phyloP scores from a whole-genome alignment of 2,329 filamentous ascomycete genomes.

The Ceratocystis albifundus region DNA sequence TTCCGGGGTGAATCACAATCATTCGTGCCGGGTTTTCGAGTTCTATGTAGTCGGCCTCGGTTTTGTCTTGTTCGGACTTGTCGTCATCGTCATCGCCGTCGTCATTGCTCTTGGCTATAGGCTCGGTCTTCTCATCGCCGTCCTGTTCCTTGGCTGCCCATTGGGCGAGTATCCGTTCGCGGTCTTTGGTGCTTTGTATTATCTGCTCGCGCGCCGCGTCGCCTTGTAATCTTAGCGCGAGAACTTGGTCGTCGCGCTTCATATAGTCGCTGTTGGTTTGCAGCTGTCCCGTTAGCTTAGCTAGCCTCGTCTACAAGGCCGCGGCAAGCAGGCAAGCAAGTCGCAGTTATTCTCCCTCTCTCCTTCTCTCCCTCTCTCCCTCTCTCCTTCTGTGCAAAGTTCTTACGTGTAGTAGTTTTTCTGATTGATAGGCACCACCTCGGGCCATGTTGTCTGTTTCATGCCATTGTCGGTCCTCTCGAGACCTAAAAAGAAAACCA shows the following conservation, averaged over 20 bases:
- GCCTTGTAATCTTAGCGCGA: conserved; percentile 75
- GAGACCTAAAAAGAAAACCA: conserved; percentile 52
- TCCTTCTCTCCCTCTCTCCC: no score
- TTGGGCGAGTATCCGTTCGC: conserved; percentile 65
- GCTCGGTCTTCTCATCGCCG: not conserved
- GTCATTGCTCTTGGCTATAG: conserved; percentile 31
- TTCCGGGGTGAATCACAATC: conserved; percentile 89
- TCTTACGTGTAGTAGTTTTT: conserved; percentile 96
- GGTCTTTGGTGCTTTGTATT: conserved; percentile 75
- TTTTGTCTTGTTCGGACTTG: conserved; percentile 40
- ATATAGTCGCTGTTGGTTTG: conserved; percentile 65
- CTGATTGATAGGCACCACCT: conserved; percentile 88
- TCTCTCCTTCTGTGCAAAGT: not conserved
- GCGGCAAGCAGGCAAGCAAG: not conserved
- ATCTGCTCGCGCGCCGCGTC: conserved; percentile 77
- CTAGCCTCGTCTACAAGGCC: conserved; percentile 20
- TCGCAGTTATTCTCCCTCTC: not conserved
- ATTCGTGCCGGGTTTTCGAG: conserved; percentile 72
- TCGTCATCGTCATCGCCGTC: conserved; percentile 34
- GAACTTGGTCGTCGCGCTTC: conserved; percentile 92
- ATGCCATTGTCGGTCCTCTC: conserved; percentile 97
- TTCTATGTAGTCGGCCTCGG: conserved; percentile 43
- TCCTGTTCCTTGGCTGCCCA: conserved; percentile 39
- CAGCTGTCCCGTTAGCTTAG: conserved; percentile 16
- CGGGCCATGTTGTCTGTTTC: conserved; percentile 88